Percentiles rank a stretch among this genome's conserved stretches.
phyloP scores from a whole-genome alignment of 495 filamentous ascomycete genomes.

The Tuber brumale region DNA sequence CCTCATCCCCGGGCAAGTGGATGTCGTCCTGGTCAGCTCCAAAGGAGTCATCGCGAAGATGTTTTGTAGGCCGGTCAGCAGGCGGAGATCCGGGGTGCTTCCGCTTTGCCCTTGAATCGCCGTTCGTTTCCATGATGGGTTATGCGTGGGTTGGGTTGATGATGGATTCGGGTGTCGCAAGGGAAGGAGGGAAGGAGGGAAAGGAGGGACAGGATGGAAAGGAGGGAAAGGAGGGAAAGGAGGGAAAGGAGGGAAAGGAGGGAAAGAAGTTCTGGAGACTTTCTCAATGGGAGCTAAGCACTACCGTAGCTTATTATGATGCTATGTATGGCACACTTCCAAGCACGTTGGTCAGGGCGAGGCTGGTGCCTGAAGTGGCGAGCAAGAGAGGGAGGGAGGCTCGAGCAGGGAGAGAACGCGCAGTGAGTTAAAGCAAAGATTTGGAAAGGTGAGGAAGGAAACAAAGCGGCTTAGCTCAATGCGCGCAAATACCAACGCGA shows the following conservation, averaged over 20 bases:
- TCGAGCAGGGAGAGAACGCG: neutral
- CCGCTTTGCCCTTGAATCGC: constrained; percentile 53
- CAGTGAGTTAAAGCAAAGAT: neutral
- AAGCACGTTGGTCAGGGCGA: neutral
- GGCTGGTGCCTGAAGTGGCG: neutral
- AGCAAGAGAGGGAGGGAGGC: neutral
- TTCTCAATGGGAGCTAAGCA: neutral
- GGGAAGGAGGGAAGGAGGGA: too few relatives aligned
- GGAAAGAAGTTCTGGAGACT: neutral
- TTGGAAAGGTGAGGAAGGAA: neutral
- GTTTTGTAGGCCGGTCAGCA: constrained; percentile 54
- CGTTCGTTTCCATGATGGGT: constrained; percentile 51
- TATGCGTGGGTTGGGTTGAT: neutral
- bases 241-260: neutral
- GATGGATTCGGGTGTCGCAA: neutral
- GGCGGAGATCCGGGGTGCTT: constrained; percentile 53
- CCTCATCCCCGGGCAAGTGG: constrained; percentile 47
- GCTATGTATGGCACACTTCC: neutral
- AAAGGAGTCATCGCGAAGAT: constrained; percentile 45
- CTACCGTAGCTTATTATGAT: neutral
- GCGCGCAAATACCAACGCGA: neutral
- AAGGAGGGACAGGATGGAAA: neutral
- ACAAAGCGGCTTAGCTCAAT: constrained; percentile 1
- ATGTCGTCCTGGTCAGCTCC: constrained; percentile 46
- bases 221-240: neutral